These are phyloP conservation scores for Trichoderma gamsii DNA, from an alignment of 495 filamentous ascomycete genomes.

Conservation along the genomic window DNA sequence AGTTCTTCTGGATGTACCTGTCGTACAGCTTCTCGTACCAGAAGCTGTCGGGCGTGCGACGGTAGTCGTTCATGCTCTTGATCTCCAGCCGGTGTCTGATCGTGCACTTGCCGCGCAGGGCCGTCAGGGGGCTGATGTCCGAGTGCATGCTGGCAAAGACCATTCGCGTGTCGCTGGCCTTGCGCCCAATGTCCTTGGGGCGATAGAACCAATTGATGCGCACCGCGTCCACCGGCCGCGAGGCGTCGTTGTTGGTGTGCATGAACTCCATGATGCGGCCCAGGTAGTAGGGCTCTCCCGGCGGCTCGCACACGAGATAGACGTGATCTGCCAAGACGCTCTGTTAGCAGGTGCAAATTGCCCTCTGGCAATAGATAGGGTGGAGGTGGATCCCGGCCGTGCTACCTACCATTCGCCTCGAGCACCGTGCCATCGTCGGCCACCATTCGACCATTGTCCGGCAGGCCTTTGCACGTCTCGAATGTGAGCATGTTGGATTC, in stretches of 20 bases:
- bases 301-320: constrained; percentile 95
- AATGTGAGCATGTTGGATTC: constrained; percentile 85
- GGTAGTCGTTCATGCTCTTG: constrained; percentile 71
- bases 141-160: constrained; percentile 98
- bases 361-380: constrained; percentile 16
- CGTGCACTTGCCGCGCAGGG: constrained; percentile 85
- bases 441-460: constrained; percentile 72
- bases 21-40: constrained; percentile 98
- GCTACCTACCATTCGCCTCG: constrained; percentile 72
- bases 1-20: constrained; percentile 94
- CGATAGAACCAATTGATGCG: constrained; percentile 98
- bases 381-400: constrained; percentile 13
- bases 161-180: constrained; percentile 78
- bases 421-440: constrained; percentile 88
- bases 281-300: constrained; percentile 96
- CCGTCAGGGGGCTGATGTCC: constrained; percentile 85
- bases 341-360: constrained; percentile 21
- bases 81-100: constrained; percentile 87
- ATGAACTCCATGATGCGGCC: constrained; percentile 97
- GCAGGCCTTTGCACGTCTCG: constrained; percentile 56
- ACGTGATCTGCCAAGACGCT: constrained; percentile 69
- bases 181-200: constrained; percentile 89
- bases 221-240: constrained; percentile 73
- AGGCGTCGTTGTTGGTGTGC: constrained; percentile 65
- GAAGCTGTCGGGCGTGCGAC: constrained; percentile 76